phyloP scores from a whole-genome alignment of 2,329 filamentous ascomycete genomes.

The Zalaria obscura region DNA sequence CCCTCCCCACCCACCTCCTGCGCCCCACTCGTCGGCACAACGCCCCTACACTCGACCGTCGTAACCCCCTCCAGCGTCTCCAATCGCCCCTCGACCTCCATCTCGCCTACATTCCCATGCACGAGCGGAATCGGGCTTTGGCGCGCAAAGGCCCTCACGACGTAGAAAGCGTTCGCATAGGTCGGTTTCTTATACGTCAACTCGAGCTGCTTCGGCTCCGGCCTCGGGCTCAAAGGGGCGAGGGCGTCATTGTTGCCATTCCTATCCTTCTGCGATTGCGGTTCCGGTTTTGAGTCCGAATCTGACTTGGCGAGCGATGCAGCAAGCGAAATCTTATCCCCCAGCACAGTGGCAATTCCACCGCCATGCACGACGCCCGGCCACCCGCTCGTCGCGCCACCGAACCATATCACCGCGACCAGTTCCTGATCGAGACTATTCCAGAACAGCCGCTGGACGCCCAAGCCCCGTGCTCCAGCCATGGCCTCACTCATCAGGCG shows the following conservation, averaged over 20 bases:
- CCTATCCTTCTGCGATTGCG: neutral
- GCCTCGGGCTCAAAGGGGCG: neutral
- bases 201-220: slow-evolving; percentile 24
- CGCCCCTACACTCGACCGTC: slow-evolving; percentile 15
- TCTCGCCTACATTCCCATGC: slow-evolving; percentile 20
- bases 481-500: slow-evolving; percentile 16
- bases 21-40: slow-evolving; percentile 36
- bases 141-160: slow-evolving; percentile 37
- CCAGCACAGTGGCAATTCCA: slow-evolving; percentile 50
- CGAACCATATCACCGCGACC: slow-evolving; percentile 53
- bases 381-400: slow-evolving; percentile 52
- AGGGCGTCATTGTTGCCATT: neutral
- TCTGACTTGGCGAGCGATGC: slow-evolving; percentile 12
- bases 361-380: slow-evolving; percentile 61
- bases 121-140: slow-evolving; percentile 8
- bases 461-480: slow-evolving; percentile 26
- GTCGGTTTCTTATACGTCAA: slow-evolving; percentile 51
- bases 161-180: slow-evolving; percentile 47
- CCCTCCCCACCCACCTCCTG: slow-evolving; percentile 1
- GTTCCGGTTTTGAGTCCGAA: no score
- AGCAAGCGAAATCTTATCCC: slow-evolving; percentile 56
- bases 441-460: slow-evolving; percentile 49
- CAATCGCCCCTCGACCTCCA: slow-evolving; percentile 38
- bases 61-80: slow-evolving; percentile 37
- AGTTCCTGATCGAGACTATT: slow-evolving; percentile 43